Evolutionary conservation across 2,329 filamentous ascomycete species (phyloP).

Genomic region (Aspergillus udagawae): DNA sequence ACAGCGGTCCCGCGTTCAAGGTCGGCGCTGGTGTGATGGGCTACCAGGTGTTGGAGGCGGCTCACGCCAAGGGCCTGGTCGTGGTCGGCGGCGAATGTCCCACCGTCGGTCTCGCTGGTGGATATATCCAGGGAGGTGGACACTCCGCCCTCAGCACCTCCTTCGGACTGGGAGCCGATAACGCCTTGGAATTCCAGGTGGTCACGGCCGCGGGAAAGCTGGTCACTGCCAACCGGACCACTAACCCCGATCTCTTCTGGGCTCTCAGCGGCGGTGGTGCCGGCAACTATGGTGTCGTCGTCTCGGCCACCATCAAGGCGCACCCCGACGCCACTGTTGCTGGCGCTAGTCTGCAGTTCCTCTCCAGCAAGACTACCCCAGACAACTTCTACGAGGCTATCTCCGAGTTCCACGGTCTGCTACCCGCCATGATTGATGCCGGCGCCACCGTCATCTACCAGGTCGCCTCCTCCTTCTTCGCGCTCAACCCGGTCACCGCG

Average conservation of each 20-base stretch:
- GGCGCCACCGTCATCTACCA: conserved; percentile 50
- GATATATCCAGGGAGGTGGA: conserved; percentile 59
- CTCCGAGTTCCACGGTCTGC: conserved; percentile 45
- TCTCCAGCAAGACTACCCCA: conserved; percentile 26
- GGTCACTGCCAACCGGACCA: conserved; percentile 44
- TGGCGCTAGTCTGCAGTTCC: conserved; percentile 45
- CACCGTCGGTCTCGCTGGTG: conserved; percentile 57
- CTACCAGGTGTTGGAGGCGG: conserved; percentile 46
- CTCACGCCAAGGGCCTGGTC: conserved; percentile 44
- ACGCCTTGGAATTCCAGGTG: conserved; percentile 53
- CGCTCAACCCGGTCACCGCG: conserved; percentile 45
- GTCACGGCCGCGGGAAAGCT: conserved; percentile 49
- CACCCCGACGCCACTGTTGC: conserved; percentile 43
- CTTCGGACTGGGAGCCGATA: conserved; percentile 59
- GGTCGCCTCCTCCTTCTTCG: conserved; percentile 48
- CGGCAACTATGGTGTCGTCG: conserved; percentile 56
- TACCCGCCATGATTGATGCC: conserved; percentile 49
- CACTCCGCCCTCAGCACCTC: conserved; percentile 51
- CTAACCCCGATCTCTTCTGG: conserved; percentile 60
- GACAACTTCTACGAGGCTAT: conserved; percentile 52
- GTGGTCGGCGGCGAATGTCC: conserved; percentile 54
- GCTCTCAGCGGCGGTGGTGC: conserved; percentile 58
- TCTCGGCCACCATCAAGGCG: conserved; percentile 53
- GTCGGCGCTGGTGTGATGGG: conserved; percentile 54
- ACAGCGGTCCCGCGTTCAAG: conserved; percentile 50